phyloP scores from a whole-genome alignment of 371 early-diverging fungal species.

The Dichotomocladium elegans region DNA sequence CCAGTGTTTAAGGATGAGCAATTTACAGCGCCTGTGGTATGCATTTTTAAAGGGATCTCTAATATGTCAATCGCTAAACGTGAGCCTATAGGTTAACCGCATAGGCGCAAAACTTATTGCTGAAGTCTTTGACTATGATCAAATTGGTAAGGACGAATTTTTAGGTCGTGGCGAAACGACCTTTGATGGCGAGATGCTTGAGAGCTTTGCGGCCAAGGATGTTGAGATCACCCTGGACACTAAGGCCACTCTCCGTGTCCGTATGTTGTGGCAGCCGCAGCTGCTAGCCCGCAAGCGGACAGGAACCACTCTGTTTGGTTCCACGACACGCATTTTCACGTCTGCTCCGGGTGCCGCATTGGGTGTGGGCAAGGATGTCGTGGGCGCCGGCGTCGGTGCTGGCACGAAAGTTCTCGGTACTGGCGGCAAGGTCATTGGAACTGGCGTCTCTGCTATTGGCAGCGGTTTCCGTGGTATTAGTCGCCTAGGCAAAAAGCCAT shows the following conservation, averaged over 20 bases:
- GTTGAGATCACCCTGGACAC: slow-evolving; percentile 19
- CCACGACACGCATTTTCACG: slow-evolving; percentile 42
- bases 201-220: slow-evolving; percentile 36
- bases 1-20: slow-evolving; percentile 79
- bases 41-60: background rate
- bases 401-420: slow-evolving; percentile 31
- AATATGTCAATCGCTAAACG: too few species aligned
- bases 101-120: slow-evolving; percentile 48
- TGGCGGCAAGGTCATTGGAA: slow-evolving; percentile 35
- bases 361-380: slow-evolving; percentile 25
- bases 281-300: slow-evolving; percentile 39
- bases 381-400: slow-evolving; percentile 27
- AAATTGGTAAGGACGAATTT: slow-evolving; percentile 59
- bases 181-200: slow-evolving; percentile 26
- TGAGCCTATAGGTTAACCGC: slow-evolving; percentile 32
- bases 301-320: slow-evolving; percentile 30
- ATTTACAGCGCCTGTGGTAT: slow-evolving; percentile 62
- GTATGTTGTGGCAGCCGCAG: slow-evolving; percentile 46
- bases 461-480: slow-evolving; percentile 36
- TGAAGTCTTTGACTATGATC: slow-evolving; percentile 82
- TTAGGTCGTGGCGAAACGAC: slow-evolving; percentile 40
- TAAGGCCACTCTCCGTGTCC: slow-evolving; percentile 25
- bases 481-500: slow-evolving; percentile 20
- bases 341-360: slow-evolving; percentile 36
- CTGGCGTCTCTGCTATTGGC: slow-evolving; percentile 21